A percentile compares a stretch with the other conserved stretches of the same genome.
These are phyloP conservation scores for Tephrocybe sp. DNA, from an alignment of 768 basidiomycete species.

Conservation along the genomic window DNA sequence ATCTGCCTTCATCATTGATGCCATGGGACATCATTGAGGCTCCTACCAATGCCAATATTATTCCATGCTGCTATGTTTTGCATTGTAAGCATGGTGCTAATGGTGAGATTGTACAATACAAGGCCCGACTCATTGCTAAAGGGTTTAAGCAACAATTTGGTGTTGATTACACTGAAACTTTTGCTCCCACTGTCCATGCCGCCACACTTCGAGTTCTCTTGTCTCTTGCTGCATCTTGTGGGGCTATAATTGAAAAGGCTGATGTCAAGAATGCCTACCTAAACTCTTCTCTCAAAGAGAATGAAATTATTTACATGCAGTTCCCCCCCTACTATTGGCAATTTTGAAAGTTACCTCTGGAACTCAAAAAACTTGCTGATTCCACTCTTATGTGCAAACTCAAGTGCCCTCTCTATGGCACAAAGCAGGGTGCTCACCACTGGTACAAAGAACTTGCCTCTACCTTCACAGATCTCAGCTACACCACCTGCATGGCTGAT, in stretches of 20 bases:
- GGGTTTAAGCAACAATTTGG: slow-evolving; percentile 35
- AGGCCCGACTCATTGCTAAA: slow-evolving; percentile 27
- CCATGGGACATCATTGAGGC: slow-evolving; percentile 6
- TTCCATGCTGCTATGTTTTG: slow-evolving; percentile 17
- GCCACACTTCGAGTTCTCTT: slow-evolving; percentile 21
- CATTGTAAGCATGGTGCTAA: slow-evolving; percentile 18
- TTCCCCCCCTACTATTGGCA: slow-evolving; percentile 15
- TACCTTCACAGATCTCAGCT: slow-evolving; percentile 3
- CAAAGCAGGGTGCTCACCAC: slow-evolving; percentile 31
- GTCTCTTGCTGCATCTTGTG: slow-evolving; percentile 19
- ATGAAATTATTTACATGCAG: slow-evolving; percentile 26
- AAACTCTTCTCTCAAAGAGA: slow-evolving; percentile 18
- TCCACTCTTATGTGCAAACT: slow-evolving; percentile 10
- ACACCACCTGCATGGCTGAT: slow-evolving; percentile 12
- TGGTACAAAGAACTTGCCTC: slow-evolving; percentile 27
- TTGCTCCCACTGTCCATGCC: slow-evolving; percentile 19
- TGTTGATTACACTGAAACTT: slow-evolving; percentile 29
- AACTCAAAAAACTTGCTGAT: background rate
- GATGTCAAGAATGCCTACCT: slow-evolving; percentile 24
- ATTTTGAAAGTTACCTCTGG: background rate
- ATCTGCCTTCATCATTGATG: background rate
- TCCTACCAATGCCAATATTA: slow-evolving; percentile 16
- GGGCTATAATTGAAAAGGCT: slow-evolving; percentile 17
- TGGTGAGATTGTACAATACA: slow-evolving; percentile 28
- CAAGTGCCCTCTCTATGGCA: slow-evolving; percentile 30